Conservation (phyloP, 2,329 filamentous ascomycete species). For the Fusarium miscanthi region DNA sequence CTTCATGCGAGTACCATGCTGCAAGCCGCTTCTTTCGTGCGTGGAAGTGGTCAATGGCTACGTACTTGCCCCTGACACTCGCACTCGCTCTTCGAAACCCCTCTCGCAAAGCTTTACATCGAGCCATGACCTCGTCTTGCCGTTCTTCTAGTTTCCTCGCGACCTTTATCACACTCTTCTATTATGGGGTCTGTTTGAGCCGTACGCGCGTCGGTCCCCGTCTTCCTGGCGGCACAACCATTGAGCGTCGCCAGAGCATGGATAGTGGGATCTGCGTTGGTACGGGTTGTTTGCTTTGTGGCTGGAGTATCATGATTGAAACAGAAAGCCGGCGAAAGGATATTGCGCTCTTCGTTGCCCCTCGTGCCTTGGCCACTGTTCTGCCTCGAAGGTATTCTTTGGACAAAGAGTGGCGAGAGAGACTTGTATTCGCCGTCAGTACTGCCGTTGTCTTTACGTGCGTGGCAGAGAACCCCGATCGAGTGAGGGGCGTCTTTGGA, state of each 20-base stretch:
- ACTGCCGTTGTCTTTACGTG: conserved; percentile 77
- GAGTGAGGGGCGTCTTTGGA: conserved; percentile 77
- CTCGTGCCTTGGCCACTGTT: conserved; percentile 79
- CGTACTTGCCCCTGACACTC: conserved; percentile 81
- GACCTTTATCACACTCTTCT: conserved; percentile 81
- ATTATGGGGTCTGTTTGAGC: conserved; percentile 84
- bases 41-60: conserved; percentile 79
- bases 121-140: conserved; percentile 68
- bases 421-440: conserved; percentile 72
- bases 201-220: conserved; percentile 79
- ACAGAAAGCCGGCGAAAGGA: conserved; percentile 74
- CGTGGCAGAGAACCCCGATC: conserved; percentile 68
- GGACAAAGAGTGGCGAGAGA: conserved; percentile 75
- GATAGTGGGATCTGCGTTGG: conserved; percentile 76
- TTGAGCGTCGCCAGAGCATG: conserved; percentile 60
- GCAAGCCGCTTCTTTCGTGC: conserved; percentile 73
- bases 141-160: conserved; percentile 83
- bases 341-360: conserved; percentile 83
- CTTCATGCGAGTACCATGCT: conserved; percentile 80
- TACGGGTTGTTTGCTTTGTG: conserved; percentile 78
- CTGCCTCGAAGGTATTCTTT: conserved; percentile 75
- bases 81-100: conserved; percentile 67
- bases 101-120: conserved; percentile 58
- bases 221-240: conserved; percentile 66
- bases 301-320: conserved; percentile 84